phyloP scores from a whole-genome alignment of 257 asterid species.

The Nicotiana noctiflora region DNA sequence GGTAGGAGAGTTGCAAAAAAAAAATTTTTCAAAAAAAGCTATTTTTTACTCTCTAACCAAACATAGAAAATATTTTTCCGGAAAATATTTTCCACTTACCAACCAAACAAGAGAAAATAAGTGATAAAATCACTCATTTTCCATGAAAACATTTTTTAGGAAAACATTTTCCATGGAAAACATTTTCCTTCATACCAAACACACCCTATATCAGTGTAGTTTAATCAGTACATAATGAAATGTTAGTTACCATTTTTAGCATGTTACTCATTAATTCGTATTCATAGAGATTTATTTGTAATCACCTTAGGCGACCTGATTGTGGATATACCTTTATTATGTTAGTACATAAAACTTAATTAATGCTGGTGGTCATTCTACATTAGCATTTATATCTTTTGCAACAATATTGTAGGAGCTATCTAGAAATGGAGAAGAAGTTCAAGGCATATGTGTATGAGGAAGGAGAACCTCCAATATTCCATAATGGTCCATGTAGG shows the following conservation, averaged over 20 bases:
- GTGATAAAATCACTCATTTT: too few species aligned
- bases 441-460: constrained; percentile 72
- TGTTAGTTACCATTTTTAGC: neutral
- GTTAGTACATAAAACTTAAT: neutral
- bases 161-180: too few species aligned
- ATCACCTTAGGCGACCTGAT: too few species aligned
- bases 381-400: neutral
- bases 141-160: too few species aligned
- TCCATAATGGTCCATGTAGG: constrained; percentile 74
- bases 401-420: constrained; percentile 40
- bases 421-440: constrained; percentile 66
- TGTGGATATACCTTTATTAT: neutral
- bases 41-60: too few species aligned
- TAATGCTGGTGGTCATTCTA: neutral
- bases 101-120: too few species aligned
- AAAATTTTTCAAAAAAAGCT: too few species aligned
- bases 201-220: too few species aligned
- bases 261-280: neutral
- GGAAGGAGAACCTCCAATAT: constrained; percentile 80
- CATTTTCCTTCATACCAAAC: too few species aligned
- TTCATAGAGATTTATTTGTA: neutral
- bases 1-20: too few species aligned
- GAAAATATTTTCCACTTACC: too few species aligned
- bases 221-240: neutral
- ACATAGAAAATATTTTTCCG: too few species aligned